Evolutionary conservation across 352 stramenopile species (phyloP), one percentile per base, ranked within the genome.

Genomic region (Phytophthora tubulina): DNA sequence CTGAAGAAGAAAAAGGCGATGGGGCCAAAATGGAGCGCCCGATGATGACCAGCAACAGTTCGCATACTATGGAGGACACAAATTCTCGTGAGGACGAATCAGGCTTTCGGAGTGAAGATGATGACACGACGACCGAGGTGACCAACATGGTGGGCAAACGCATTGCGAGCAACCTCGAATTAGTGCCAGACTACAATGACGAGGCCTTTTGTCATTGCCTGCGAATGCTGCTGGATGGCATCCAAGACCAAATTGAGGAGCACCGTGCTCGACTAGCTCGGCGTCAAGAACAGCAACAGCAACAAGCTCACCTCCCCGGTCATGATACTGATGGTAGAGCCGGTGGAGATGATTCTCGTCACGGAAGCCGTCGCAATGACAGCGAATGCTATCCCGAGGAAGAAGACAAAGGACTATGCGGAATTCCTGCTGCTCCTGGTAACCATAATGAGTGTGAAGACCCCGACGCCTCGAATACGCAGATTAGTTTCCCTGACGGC

Each of bases 201-300:
- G 85, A 91, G 5, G 76, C 76, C 17, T 96, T 93, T 59, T 76
- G 68, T 5, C 81, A 89, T 41, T 90, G 80, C 35, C 76, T 96
- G 55, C 81, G 78, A 27, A 72, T 94, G 55, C 73, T 96, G 33
- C 50, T 96, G 10, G 88, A 96, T 48, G 88, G 88, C 10, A 91
- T 96, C 46, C 86, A 92, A 41, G 88, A 94, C 60, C 86, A 93
- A 57, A 93, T 96, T 35, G 86, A 96, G 65, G 84, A 94, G 66
- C 85, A 92, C 33, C 85, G 88, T 17, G 63, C 90, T 15, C 72
- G 79, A 31, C 50, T 86, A 11, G 74, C 73, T 56, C 69, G 85
- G 13, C 84, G 79, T 1, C 72, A 87, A 39, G 17, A 69, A 21
- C 70, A 72, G 10, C 61, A 76, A 38, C 72, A 73, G 14, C 57